phyloP scores from a whole-genome alignment of 139 green algal genomes.

The Picochlorum sp. region DNA sequence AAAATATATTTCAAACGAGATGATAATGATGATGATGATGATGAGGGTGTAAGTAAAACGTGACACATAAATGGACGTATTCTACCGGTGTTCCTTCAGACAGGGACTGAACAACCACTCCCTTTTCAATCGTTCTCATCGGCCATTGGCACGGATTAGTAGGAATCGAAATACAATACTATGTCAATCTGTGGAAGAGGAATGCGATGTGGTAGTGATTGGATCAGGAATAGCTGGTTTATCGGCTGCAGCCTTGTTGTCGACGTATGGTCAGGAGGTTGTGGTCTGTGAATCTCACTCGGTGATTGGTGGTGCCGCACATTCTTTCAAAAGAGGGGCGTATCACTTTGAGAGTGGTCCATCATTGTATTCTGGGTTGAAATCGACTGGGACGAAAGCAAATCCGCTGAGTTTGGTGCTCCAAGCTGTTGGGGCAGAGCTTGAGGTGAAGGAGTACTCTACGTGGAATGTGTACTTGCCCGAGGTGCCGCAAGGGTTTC shows the following conservation, averaged over 20 bases:
- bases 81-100: no score
- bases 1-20: constrained; percentile 87
- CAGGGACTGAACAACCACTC: no score
- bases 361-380: constrained; percentile 65
- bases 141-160: no score
- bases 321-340: constrained; percentile 61
- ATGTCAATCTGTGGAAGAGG: neutral
- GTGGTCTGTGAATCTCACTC: constrained; percentile 64
- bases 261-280: constrained; percentile 67
- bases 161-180: no score
- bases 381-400: constrained; percentile 31
- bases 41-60: no score
- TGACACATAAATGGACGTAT: no score
- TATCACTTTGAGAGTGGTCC: constrained; percentile 89
- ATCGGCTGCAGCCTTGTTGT: constrained; percentile 64
- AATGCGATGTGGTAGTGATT: constrained; percentile 67
- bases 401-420: constrained; percentile 80
- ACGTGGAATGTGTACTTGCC: constrained; percentile 91
- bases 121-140: no score
- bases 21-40: no score
- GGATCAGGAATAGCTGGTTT: constrained; percentile 53
- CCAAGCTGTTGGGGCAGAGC: constrained; percentile 64
- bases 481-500: constrained; percentile 41
- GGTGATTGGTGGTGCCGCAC: constrained; percentile 71
- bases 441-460: constrained; percentile 83